Conservation (phyloP, 352 stramenopile genomes). For the Phytophthora boehmeriae region DNA sequence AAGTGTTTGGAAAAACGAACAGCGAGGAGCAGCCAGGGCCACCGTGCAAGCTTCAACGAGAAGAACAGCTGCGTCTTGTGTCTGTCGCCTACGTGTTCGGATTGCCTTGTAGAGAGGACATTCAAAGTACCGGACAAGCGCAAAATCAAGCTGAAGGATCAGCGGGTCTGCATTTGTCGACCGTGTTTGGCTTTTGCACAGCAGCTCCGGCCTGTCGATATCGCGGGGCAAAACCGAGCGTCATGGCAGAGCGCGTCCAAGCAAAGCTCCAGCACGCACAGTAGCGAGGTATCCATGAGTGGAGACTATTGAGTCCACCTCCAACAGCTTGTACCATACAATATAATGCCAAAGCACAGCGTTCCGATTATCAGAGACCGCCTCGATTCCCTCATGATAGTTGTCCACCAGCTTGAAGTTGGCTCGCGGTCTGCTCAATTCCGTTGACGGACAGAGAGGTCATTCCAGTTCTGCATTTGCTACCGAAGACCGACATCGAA, state of each 20-base stretch:
- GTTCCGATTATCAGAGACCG: conserved; percentile 12
- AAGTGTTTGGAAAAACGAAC: conserved; percentile 12
- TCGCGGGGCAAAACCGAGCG: conserved; percentile 9
- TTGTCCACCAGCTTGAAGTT: conserved; percentile 24
- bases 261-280: conserved; percentile 5
- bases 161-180: conserved; percentile 16
- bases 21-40: conserved; percentile 13
- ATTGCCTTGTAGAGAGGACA: conserved; percentile 11
- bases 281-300: not conserved
- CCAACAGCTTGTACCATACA: no score
- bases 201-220: conserved; percentile 31
- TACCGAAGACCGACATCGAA: not conserved
- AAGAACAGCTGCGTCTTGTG: conserved; percentile 19
- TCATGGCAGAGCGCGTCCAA: no score
- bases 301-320: no score
- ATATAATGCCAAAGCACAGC: no score
- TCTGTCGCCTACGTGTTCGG: conserved; percentile 20
- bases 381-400: conserved; percentile 14
- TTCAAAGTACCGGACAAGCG: conserved; percentile 15
- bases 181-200: conserved; percentile 22
- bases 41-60: not conserved
- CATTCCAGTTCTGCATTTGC: conserved; percentile 19
- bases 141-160: conserved; percentile 14
- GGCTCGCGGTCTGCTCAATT: not conserved
- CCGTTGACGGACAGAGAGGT: not conserved